phyloP scores from a whole-genome alignment of 2,329 filamentous ascomycete genomes.

The Fusarium praegraminearum region DNA sequence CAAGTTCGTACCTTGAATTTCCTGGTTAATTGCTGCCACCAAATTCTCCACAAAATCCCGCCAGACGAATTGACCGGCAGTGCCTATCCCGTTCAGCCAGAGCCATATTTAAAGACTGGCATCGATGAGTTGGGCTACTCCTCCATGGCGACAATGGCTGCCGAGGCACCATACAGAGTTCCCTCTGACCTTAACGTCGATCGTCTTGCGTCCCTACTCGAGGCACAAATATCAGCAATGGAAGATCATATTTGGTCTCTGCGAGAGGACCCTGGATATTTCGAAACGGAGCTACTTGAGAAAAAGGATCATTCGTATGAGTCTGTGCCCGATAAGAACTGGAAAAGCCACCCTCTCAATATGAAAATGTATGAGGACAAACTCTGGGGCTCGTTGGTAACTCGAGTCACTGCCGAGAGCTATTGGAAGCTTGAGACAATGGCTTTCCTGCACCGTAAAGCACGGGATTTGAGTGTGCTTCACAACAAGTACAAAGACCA shows the following conservation, averaged over 20 bases:
- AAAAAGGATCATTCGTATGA: background rate
- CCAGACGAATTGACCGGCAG: conserved; percentile 45
- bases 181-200: background rate
- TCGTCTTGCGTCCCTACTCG: background rate
- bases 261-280: background rate
- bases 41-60: conserved; percentile 65
- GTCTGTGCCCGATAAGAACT: background rate
- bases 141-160: background rate
- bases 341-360: background rate
- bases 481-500: background rate
- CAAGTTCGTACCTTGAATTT: conserved; percentile 63
- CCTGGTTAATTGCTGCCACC: conserved; percentile 60
- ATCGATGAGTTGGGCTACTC: conserved; percentile 28
- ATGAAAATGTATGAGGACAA: background rate
- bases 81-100: conserved; percentile 52
- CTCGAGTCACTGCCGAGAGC: background rate
- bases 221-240: background rate
- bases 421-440: background rate
- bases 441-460: background rate
- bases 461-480: background rate
- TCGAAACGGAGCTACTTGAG: background rate
- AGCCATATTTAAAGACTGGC: conserved; percentile 51
- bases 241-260: background rate
- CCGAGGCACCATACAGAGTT: background rate
- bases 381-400: background rate